phyloP scores from a whole-genome alignment of 1,284 basidiomycete genomes.

The Volvariella surrecta region DNA sequence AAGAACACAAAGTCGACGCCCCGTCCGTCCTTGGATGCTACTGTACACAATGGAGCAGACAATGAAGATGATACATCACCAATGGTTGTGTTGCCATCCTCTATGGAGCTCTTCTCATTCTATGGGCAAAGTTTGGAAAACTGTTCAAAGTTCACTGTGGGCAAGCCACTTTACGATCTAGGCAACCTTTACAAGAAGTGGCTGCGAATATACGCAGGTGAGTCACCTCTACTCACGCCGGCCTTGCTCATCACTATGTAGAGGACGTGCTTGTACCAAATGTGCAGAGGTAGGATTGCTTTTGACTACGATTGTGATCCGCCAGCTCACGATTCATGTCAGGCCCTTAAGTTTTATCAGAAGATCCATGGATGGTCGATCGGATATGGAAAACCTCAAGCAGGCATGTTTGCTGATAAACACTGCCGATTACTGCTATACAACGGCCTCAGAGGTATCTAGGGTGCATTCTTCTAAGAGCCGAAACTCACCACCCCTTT shows the following conservation, averaged over 20 bases:
- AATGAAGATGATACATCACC: conserved; percentile 30
- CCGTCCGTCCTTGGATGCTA: conserved; percentile 62
- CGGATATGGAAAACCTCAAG: conserved; percentile 66
- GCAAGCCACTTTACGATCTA: conserved; percentile 75
- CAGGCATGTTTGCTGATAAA: conserved; percentile 87
- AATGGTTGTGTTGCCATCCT: conserved; percentile 79
- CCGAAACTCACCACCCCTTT: neutral
- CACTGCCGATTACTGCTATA: conserved; percentile 96
- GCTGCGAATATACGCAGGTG: conserved; percentile 89
- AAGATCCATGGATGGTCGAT: conserved; percentile 69
- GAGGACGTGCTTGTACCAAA: conserved; percentile 79
- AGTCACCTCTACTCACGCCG: conserved; percentile 13
- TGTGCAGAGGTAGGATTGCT: conserved; percentile 52
- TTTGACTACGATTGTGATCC: neutral
- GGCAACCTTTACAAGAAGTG: conserved; percentile 84
- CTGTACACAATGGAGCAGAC: conserved; percentile 31
- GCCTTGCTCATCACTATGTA: conserved; percentile 18
- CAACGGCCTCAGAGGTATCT: conserved; percentile 76
- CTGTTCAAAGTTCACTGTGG: conserved; percentile 81
- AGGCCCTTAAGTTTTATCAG: conserved; percentile 40
- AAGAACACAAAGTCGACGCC: conserved; percentile 32
- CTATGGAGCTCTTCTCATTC: conserved; percentile 96
- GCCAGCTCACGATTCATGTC: conserved; percentile 1
- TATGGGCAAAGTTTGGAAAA: conserved; percentile 94
- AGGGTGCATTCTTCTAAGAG: neutral